phyloP scores from a whole-genome alignment of 2,329 filamentous ascomycete species.

The Trichoderma afroharzianum region DNA sequence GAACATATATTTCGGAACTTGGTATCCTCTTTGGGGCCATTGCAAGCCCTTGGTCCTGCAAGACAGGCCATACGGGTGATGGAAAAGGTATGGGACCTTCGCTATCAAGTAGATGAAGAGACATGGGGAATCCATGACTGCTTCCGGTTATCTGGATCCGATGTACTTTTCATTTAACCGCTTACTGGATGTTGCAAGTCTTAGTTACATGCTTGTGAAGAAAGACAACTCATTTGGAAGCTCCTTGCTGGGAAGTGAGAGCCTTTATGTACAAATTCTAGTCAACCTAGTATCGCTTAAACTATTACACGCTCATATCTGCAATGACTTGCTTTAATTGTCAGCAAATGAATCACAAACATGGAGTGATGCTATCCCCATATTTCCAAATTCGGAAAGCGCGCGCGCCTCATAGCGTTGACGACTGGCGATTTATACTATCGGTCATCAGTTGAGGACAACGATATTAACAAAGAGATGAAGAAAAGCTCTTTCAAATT shows the following conservation, averaged over 20 bases:
- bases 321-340: background rate
- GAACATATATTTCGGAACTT: background rate
- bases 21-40: background rate
- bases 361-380: background rate
- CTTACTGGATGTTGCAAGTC: background rate
- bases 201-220: background rate
- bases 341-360: background rate
- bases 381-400: background rate
- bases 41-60: background rate
- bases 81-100: background rate
- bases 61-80: background rate
- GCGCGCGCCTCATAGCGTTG: background rate
- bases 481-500: background rate
- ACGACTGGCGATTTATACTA: background rate
- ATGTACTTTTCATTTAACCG: background rate
- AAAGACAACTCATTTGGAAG: background rate
- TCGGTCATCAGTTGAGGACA: background rate
- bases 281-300: background rate
- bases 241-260: background rate
- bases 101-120: background rate
- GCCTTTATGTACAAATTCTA: background rate
- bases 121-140: background rate
- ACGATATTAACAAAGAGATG: background rate
- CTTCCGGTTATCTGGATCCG: background rate
- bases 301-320: background rate